phyloP scores from a whole-genome alignment of 495 filamentous ascomycete species.

The Podospora comata region DNA sequence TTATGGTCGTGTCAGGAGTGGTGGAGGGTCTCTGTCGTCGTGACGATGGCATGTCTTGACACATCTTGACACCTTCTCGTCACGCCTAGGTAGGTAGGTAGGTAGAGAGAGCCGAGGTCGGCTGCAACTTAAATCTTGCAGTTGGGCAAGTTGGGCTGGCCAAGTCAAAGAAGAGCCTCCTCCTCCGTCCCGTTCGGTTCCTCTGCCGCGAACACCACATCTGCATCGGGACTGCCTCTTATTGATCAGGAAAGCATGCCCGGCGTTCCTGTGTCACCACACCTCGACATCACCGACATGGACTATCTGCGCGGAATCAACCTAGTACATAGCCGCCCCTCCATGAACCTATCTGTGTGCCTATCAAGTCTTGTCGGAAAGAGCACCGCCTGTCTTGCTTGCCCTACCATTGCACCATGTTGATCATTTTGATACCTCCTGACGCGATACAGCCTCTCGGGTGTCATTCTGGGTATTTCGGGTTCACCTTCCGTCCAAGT shows the following conservation, averaged over 20 bases:
- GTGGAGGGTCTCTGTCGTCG: neutral
- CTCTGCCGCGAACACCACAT: neutral
- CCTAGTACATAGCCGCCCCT: neutral
- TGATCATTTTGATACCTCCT: neutral
- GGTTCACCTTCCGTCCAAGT: neutral
- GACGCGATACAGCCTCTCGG: neutral
- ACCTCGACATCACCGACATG: neutral
- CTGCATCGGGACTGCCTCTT: neutral
- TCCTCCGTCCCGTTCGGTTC: neutral
- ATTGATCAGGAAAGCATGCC: neutral
- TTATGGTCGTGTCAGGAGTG: neutral
- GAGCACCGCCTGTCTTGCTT: neutral
- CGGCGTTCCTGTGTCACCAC: neutral
- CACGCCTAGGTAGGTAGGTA: neutral
- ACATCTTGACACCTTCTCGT: neutral
- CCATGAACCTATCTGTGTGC: neutral
- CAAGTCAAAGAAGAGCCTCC: neutral
- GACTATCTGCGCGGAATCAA: neutral
- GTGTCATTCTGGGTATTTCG: neutral
- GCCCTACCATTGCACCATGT: neutral
- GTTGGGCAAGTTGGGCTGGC: neutral
- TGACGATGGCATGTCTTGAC: neutral
- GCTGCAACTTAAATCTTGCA: conserved; percentile 11
- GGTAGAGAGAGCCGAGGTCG: conserved; percentile 7
- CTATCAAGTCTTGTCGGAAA: neutral